phyloP scores from a whole-genome alignment of 1,284 basidiomycete species.

The Ceratobasidium sp. region DNA sequence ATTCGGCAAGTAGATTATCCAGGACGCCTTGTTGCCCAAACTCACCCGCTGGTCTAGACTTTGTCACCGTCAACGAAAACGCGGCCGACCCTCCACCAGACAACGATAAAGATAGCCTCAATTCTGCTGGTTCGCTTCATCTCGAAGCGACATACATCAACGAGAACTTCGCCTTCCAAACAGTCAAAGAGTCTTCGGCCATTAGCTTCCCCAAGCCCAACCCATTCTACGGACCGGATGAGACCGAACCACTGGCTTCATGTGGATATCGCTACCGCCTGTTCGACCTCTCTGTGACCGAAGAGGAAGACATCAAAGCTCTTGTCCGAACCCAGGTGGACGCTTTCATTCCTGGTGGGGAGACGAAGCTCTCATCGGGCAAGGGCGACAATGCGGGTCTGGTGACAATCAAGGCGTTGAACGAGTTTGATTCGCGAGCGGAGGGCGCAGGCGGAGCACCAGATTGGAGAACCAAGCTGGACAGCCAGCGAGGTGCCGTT shows the following conservation, averaged over 20 bases:
- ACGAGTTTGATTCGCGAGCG: constrained; percentile 96
- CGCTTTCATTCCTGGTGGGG: constrained; percentile 79
- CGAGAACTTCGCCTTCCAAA: constrained; percentile 98
- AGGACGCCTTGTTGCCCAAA: not conserved
- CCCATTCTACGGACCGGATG: constrained; percentile 95
- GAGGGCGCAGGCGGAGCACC: constrained; percentile 93
- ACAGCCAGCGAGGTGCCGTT: constrained; percentile 96
- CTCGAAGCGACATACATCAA: constrained; percentile 99
- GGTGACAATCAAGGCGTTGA: constrained; percentile 94
- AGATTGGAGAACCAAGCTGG: constrained; percentile 97
- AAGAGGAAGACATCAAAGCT: constrained; percentile 92
- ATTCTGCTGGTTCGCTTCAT: constrained; percentile 93
- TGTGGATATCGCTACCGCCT: constrained; percentile 97
- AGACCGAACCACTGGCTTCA: constrained; percentile 94
- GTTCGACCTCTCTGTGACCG: constrained; percentile 91
- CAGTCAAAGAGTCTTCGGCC: constrained; percentile 81
- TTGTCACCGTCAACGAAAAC: constrained; percentile 99
- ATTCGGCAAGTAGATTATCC: constrained; percentile 66
- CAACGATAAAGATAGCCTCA: constrained; percentile 85
- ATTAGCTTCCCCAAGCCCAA: constrained; percentile 87
- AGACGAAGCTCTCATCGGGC: constrained; percentile 62
- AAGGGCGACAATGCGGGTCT: constrained; percentile 66
- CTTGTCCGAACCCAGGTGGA: constrained; percentile 98
- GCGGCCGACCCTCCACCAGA: constrained; percentile 94
- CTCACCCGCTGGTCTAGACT: constrained; percentile 65